Evolutionary conservation across 2,329 filamentous ascomycete species (phyloP).

Genomic region (Mollisiaceae sp.): DNA sequence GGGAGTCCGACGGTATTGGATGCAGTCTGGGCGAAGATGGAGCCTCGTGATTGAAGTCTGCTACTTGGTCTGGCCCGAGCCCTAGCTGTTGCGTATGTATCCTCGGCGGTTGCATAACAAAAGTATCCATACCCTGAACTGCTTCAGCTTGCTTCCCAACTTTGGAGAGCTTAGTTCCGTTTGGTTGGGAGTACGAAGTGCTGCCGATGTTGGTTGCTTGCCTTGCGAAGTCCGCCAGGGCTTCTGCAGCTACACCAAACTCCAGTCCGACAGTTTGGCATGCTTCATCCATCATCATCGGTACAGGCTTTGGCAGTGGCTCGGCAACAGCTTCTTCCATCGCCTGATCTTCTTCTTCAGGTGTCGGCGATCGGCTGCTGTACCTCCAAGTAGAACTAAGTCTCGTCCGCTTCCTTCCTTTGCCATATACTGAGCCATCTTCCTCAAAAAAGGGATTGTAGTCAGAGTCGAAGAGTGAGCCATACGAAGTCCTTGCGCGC

Average conservation of each 20-base stretch:
- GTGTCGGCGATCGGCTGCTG: conserved; percentile 72
- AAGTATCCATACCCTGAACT: not conserved
- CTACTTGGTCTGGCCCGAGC: not conserved
- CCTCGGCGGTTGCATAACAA: conserved; percentile 1
- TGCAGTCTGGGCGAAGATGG: conserved; percentile 34
- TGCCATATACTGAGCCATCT: conserved; percentile 63
- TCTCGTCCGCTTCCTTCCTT: conserved; percentile 71
- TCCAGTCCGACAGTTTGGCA: conserved; percentile 48
- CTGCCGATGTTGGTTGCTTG: conserved; percentile 31
- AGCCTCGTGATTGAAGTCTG: conserved; percentile 2
- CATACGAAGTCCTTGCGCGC: conserved; percentile 70
- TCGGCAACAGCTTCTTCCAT: conserved; percentile 23
- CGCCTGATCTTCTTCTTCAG: conserved; percentile 49
- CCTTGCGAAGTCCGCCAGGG: conserved; percentile 31
- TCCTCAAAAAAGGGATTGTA: conserved; percentile 73
- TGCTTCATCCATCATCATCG: conserved; percentile 46
- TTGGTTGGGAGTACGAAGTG: conserved; percentile 20
- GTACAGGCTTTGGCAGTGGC: conserved; percentile 29
- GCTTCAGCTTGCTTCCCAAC: not conserved
- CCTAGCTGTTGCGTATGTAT: conserved; percentile 7
- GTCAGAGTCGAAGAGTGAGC: conserved; percentile 66
- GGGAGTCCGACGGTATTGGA: conserved; percentile 36
- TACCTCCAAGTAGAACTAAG: conserved; percentile 77
- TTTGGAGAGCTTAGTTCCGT: conserved; percentile 6
- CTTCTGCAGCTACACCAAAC: conserved; percentile 29